A percentile compares a stretch with the other conserved stretches of the same genome.
phyloP scores from a whole-genome alignment of 768 basidiomycete genomes.

The Termitomyces sp. region DNA sequence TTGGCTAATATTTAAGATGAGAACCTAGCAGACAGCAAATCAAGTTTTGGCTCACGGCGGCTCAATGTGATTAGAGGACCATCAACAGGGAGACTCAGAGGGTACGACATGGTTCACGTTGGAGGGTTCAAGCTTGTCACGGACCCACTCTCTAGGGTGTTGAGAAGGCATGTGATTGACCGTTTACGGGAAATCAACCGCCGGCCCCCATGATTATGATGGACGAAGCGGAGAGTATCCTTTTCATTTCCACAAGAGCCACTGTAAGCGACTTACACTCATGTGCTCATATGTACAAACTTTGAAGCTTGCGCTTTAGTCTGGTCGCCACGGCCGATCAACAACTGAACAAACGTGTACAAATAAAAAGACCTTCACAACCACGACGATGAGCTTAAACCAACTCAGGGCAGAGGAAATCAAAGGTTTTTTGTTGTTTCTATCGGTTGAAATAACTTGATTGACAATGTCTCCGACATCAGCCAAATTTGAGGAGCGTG shows the following conservation, averaged over 20 bases:
- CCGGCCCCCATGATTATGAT: no score
- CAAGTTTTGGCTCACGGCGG: slow-evolving; percentile 40
- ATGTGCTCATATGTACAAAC: no score
- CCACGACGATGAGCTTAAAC: slow-evolving; percentile 33
- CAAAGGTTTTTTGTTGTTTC: slow-evolving; percentile 30
- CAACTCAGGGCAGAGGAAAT: slow-evolving; percentile 40
- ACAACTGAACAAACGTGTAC: slow-evolving; percentile 12
- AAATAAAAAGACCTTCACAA: slow-evolving; percentile 12
- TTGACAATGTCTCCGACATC: background rate
- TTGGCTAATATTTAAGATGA: slow-evolving; percentile 36
- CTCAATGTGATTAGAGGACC: slow-evolving; percentile 61
- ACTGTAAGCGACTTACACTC: no score
- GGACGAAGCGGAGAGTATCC: background rate
- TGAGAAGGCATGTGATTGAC: slow-evolving; percentile 18
- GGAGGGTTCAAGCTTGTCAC: background rate
- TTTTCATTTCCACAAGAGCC: no score
- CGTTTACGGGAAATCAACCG: background rate
- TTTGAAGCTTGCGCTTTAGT: background rate
- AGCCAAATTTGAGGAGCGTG: slow-evolving; percentile 67
- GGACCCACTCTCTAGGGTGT: background rate
- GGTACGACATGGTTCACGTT: slow-evolving; percentile 31
- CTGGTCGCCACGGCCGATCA: background rate
- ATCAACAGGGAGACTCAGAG: slow-evolving; percentile 41
- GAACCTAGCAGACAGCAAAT: background rate
- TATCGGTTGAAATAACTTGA: background rate